These are phyloP conservation scores for Termitomyces heimii DNA, from an alignment of 768 basidiomycete species.

Conservation along the genomic window DNA sequence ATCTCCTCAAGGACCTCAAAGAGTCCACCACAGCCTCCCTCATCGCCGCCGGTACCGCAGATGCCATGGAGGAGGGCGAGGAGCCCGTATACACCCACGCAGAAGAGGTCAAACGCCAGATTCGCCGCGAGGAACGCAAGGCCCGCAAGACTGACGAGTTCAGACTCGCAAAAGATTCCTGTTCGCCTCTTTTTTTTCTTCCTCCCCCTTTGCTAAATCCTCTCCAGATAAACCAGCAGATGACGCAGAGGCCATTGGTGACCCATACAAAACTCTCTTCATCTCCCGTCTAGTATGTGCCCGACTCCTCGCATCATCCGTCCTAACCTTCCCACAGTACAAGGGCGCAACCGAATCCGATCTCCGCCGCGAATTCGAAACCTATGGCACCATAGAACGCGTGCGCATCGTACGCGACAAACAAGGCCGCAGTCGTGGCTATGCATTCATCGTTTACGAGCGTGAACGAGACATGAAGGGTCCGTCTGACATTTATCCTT, in stretches of 20 bases:
- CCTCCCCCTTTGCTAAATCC: constrained; percentile 9
- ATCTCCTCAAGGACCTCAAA: constrained; percentile 63
- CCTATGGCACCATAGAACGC: constrained; percentile 91
- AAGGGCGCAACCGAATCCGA: constrained; percentile 90
- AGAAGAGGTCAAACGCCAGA: constrained; percentile 77
- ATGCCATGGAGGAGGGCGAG: constrained; percentile 80
- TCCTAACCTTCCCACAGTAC: constrained; percentile 46
- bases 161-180: constrained; percentile 77
- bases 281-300: constrained; percentile 77
- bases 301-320: constrained; percentile 5
- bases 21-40: constrained; percentile 72
- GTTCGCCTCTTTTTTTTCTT: constrained; percentile 41
- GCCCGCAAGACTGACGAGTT: constrained; percentile 73
- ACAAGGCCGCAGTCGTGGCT: constrained; percentile 82
- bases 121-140: constrained; percentile 73
- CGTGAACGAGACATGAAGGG: constrained; percentile 99
- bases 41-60: constrained; percentile 50
- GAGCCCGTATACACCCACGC: constrained; percentile 76
- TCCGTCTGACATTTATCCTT: constrained; percentile 20
- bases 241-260: constrained; percentile 85
- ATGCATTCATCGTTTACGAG: constrained; percentile 97
- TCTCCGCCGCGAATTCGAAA: constrained; percentile 91
- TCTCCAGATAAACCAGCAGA: constrained; percentile 84
- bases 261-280: constrained; percentile 98
- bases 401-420: constrained; percentile 91